phyloP scores from a whole-genome alignment of 2,329 filamentous ascomycete species.

The Cladosporium sp. region DNA sequence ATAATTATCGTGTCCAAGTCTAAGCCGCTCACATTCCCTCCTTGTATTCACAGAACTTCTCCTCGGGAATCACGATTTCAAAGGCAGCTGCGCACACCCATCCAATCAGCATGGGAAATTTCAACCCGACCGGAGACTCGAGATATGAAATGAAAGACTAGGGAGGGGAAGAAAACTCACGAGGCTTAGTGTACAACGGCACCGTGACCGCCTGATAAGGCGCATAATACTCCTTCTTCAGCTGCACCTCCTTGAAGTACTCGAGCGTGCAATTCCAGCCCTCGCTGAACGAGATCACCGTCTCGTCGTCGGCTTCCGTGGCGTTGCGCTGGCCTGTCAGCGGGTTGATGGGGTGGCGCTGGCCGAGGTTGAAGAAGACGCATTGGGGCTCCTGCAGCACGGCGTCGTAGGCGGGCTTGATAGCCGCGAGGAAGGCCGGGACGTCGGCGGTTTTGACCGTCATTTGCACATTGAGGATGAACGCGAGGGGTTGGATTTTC shows the following conservation, averaged over 20 bases:
- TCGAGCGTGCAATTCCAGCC: conserved; percentile 25
- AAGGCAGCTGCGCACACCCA: background rate
- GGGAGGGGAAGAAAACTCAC: conserved; percentile 29
- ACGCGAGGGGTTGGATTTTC: background rate
- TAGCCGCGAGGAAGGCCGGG: conserved; percentile 21
- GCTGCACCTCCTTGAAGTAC: conserved; percentile 20
- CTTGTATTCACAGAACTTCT: conserved; percentile 15
- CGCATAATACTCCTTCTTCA: conserved; percentile 43
- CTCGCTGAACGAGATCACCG: conserved; percentile 25
- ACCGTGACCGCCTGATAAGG: conserved; percentile 43
- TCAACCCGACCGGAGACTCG: too few relatives aligned
- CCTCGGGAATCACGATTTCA: conserved; percentile 9
- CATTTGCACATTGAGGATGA: conserved; percentile 24
- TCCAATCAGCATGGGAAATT: background rate
- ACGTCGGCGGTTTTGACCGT: conserved; percentile 22
- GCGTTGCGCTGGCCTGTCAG: background rate
- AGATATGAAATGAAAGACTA: too few relatives aligned
- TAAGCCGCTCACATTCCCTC: conserved; percentile 4
- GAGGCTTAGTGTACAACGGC: conserved; percentile 44
- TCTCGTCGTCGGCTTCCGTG: background rate
- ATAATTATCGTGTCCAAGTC: background rate
- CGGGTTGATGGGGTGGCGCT: conserved; percentile 19
- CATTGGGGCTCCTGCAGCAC: conserved; percentile 21
- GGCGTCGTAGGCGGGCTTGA: conserved; percentile 24
- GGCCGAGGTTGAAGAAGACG: conserved; percentile 22